These are phyloP conservation scores for Talaromyces liani DNA, from an alignment of 495 filamentous ascomycete genomes.

Conservation along the genomic window DNA sequence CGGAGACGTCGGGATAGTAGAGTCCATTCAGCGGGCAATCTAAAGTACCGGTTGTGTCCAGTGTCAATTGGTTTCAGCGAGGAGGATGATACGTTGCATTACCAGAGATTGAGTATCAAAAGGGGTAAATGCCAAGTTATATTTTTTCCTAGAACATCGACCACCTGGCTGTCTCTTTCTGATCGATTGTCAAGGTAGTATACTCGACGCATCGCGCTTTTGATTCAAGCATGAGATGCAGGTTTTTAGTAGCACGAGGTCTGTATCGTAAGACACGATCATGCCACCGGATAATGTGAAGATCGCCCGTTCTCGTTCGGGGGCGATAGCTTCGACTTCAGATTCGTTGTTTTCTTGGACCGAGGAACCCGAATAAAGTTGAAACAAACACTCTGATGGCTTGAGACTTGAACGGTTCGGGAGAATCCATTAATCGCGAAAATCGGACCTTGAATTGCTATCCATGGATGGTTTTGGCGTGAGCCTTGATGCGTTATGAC, in stretches of 20 bases:
- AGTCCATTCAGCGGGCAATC: not conserved
- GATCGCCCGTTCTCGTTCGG: not conserved
- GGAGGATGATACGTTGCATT: slow-evolving; percentile 2
- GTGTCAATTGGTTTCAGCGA: not conserved
- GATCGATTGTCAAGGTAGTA: not conserved
- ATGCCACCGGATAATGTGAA: not conserved
- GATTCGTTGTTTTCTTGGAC: not conserved
- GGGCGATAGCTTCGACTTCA: not conserved
- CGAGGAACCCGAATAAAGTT: not conserved
- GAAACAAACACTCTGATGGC: not conserved
- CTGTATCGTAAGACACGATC: not conserved
- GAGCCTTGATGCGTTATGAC: not conserved
- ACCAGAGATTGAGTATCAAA: not conserved
- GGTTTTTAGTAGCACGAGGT: not conserved
- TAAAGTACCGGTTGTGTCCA: not conserved
- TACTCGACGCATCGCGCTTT: not conserved
- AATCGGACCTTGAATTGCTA: not conserved
- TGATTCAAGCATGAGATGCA: not conserved
- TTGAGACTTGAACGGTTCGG: not conserved
- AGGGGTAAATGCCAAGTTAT: slow-evolving; percentile 4
- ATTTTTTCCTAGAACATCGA: not conserved
- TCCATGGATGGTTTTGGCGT: not conserved
- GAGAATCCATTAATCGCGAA: not conserved
- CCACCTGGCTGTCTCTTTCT: not conserved
- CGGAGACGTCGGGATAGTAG: not conserved